A percentile compares a stretch with the other conserved stretches of the same genome.
These are phyloP conservation scores for Penicillium frequentans DNA, from an alignment of 2,329 filamentous ascomycete species.

Conservation along the genomic window DNA sequence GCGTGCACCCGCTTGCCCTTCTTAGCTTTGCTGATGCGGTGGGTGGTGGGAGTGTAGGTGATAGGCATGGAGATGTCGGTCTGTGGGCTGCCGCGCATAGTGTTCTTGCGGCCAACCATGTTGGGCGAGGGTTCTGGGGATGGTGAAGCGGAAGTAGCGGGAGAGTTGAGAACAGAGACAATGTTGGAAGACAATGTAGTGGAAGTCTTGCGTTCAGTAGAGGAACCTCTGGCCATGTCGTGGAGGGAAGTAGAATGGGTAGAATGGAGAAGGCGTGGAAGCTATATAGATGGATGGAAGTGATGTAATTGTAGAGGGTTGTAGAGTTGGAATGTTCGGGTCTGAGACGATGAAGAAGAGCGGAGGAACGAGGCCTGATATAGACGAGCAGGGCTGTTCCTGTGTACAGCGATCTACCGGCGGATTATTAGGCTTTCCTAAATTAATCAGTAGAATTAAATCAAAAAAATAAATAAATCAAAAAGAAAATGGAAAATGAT, in stretches of 20 bases:
- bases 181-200: constrained; percentile 15
- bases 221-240: constrained; percentile 26
- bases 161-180: constrained; percentile 22
- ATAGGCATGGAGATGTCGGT: constrained; percentile 36
- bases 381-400: constrained; percentile 18
- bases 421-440: constrained; percentile 23
- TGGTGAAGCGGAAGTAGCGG: constrained; percentile 19
- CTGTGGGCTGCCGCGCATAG: constrained; percentile 31
- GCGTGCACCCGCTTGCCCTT: constrained; percentile 53
- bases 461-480: constrained; percentile 1
- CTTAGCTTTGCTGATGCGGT: constrained; percentile 53
- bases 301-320: constrained; percentile 9
- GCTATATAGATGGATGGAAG: constrained; percentile 15
- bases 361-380: constrained; percentile 28
- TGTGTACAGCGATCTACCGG: constrained; percentile 18
- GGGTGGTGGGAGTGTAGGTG: constrained; percentile 51
- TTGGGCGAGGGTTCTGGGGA: constrained; percentile 20
- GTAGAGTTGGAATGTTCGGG: constrained; percentile 6
- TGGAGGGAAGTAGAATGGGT: neutral
- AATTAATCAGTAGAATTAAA: constrained; percentile 13
- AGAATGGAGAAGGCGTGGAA: neutral
- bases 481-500: neutral
- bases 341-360: constrained; percentile 15
- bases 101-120: constrained; percentile 24
- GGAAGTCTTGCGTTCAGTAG: constrained; percentile 22